A percentile compares a stretch with the other conserved stretches of the same genome.
Conservation (phyloP, 2,329 filamentous ascomycete species). For the Penicillium crustosum region DNA sequence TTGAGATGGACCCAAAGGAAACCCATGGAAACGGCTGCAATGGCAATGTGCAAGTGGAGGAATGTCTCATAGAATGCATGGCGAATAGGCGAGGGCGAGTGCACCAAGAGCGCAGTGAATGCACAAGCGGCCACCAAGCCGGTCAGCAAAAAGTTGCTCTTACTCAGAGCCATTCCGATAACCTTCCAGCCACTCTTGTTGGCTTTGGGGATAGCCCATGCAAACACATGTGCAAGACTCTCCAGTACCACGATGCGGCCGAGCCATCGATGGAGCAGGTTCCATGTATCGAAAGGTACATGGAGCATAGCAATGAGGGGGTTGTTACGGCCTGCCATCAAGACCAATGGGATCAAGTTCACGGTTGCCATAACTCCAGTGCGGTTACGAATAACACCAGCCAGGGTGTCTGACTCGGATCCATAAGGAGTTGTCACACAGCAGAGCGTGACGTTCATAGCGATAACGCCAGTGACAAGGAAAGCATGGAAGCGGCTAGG, state of each 20-base stretch:
- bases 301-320: conserved; percentile 45
- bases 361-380: conserved; percentile 44
- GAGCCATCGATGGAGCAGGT: conserved; percentile 73
- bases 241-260: conserved; percentile 71
- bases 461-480: conserved; percentile 42
- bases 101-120: conserved; percentile 65
- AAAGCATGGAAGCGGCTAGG: conserved; percentile 49
- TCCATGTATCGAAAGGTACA: conserved; percentile 47
- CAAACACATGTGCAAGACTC: conserved; percentile 66
- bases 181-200: conserved; percentile 40
- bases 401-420: conserved; percentile 32
- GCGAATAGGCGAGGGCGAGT: conserved; percentile 70
- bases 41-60: conserved; percentile 76
- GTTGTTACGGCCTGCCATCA: conserved; percentile 47
- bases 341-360: conserved; percentile 46
- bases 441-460: conserved; percentile 53
- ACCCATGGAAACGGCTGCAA: conserved; percentile 67
- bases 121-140: conserved; percentile 52
- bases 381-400: conserved; percentile 46
- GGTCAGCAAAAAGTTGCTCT: conserved; percentile 38
- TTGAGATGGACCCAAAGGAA: conserved; percentile 79
- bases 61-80: conserved; percentile 97
- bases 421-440: conserved; percentile 47
- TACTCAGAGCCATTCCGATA: conserved; percentile 31
- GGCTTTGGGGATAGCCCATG: conserved; percentile 72